Evolutionary conservation across 345 rosid genomes (phyloP).

Genomic region (Moringa oleifera): DNA sequence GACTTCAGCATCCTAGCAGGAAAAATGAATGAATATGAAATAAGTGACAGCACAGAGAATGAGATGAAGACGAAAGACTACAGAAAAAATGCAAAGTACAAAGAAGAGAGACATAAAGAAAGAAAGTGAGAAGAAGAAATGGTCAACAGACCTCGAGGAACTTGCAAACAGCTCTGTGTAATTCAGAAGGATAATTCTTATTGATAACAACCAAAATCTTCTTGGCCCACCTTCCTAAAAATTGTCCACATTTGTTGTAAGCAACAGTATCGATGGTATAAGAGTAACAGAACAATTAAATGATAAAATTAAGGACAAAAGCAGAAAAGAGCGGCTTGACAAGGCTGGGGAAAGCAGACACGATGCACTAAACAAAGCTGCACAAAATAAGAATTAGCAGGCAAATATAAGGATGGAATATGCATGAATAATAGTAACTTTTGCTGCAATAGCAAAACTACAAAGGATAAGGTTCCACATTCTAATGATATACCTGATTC

Average conservation of each 20-base stretch:
- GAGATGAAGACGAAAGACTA: not conserved
- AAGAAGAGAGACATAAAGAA: no score
- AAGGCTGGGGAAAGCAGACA: not conserved
- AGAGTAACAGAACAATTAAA: not conserved
- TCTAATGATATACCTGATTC: constrained; percentile 43
- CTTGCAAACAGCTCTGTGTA: constrained; percentile 43
- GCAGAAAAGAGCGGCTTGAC: not conserved
- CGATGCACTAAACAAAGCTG: not conserved
- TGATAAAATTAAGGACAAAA: no score
- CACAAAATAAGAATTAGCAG: not conserved
- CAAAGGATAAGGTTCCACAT: not conserved
- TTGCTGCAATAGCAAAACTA: not conserved
- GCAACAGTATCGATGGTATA: not conserved
- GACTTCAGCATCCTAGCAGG: constrained; percentile 41
- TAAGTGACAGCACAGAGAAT: no score
- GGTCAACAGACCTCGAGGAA: constrained; percentile 56
- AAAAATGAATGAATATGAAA: constrained; percentile 9
- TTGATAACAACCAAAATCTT: constrained; percentile 47
- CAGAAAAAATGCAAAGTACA: no score
- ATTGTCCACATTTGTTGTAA: constrained; percentile 7
- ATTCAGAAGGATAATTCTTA: constrained; percentile 68
- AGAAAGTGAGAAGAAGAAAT: not conserved
- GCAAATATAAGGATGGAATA: not conserved
- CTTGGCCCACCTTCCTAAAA: constrained; percentile 73
- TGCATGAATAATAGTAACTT: not conserved